These are phyloP conservation scores for Lithohypha guttulata DNA, from an alignment of 2,329 filamentous ascomycete species.

Conservation along the genomic window DNA sequence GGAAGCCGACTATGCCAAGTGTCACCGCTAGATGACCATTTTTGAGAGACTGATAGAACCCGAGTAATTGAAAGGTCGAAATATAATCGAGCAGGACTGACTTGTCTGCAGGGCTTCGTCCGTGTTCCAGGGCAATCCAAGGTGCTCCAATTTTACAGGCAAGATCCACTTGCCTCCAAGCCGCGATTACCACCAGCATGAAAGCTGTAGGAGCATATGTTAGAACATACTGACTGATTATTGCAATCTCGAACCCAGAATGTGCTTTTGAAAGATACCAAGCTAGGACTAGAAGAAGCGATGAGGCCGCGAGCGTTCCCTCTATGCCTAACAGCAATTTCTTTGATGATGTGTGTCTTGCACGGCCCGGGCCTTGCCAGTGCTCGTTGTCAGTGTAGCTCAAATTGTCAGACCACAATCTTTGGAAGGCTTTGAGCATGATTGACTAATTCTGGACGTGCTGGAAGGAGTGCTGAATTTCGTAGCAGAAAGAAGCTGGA, in stretches of 20 bases:
- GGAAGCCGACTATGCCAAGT: constrained; percentile 20
- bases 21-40: constrained; percentile 23
- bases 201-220: constrained; percentile 22
- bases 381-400: no score
- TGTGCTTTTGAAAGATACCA: constrained; percentile 15
- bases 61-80: constrained; percentile 22
- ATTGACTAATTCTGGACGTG: no score
- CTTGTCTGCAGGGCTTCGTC: constrained; percentile 11
- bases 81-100: constrained; percentile 26
- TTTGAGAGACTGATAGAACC: constrained; percentile 21
- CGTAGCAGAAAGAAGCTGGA: no score
- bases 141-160: constrained; percentile 23
- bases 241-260: constrained; percentile 13
- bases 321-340: no score
- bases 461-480: no score
- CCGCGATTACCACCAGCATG: constrained; percentile 22
- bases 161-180: constrained; percentile 27
- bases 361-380: no score
- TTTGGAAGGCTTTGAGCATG: no score
- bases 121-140: constrained; percentile 23
- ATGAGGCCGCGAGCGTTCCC: background rate
- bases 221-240: constrained; percentile 17
- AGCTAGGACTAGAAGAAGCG: background rate
- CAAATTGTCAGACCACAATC: no score
- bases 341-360: no score